Base-by-base conservation (phyloP, 805 yeast species). In the Starmerella asiatica region DNA sequence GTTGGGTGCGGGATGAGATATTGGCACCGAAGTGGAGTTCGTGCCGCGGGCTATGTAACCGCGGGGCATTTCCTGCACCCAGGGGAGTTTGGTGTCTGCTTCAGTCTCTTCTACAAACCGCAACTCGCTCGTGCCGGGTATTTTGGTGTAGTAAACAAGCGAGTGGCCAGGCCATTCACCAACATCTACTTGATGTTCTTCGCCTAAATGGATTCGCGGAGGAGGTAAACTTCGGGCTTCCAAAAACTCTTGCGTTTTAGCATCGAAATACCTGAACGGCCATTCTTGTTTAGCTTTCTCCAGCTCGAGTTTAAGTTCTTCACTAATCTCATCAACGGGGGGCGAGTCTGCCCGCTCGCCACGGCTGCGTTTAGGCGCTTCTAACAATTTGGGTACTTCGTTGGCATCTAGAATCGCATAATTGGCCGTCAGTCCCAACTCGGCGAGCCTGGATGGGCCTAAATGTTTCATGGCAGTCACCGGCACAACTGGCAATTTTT, bases 31-130 rank as follows among this genome's bases (percentile, higher is more conserved):
- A 2, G 70, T 67, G 17, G 69, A 80, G 3, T 71, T 75, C 1
- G 29, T 36, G 1, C 96, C 96, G 51, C 97, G 68, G 52, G 84
- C 93, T 5, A 81, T 62, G 56, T 82, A 84, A 0, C 94, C 94
- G 37, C 67, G 65, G 0, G 94, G 94, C 44, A 77, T 63, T 3
- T 77, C 79, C 54, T 79, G 86, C 23, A 82, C 60, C 93, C 93
- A 83, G 0, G 68, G 69, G 36, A 39, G 31, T 3, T 34, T 26
- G 9, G 34, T 37, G 52, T 42, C 56, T 29, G 35, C 49, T 24
- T 40, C 48, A 14, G 45, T 36, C 42, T 50, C 43, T 16, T 42
- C 43, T 4, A 37, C 40, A n/a, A 49, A 47, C 20, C 40, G 30
- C n/a, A 38, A 21, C 17, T 6, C n/a, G 31, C 31, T 7, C 19